Base-by-base conservation (phyloP, 73 alveolate species). In the Paramecium biaurelia region DNA sequence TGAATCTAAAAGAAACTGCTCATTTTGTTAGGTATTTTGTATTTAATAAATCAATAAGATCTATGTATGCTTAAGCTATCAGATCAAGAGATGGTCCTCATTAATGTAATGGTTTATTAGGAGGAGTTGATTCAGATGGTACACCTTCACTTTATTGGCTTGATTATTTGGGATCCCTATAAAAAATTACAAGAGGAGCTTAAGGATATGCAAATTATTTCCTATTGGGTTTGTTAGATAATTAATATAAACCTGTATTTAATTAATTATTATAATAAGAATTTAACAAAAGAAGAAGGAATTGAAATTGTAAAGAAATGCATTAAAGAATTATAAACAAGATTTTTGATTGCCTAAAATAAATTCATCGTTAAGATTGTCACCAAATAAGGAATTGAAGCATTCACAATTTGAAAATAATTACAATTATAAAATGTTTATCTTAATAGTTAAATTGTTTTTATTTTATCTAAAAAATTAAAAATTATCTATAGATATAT, bases 131-230 rank as follows among this genome's bases (percentile, higher is more conserved):
- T 82, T 37, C 20, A 30, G 95, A 89, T 57, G 97, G 95, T 4
- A 93, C 93, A 30, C 98, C 99, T 37, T 86, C 93, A 70, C 95
- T 98, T 67, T 98, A 89, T 95, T 98, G 99, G 99, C 76, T 98
- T 85, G 99, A 98, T 92, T 98, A 98, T 92, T 88, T 98, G 76
- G 99, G 99, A 5, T 95, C 98, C n/a, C 87, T 97, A 57, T 96
- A 93, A 57, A 97, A 97, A 82, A 95, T 96, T 42, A 92, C 95
- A 47, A 97, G 95, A 93, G 99, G 98, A 57, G 98, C 99, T 82
- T 99, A 98, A 56, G 99, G 99, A 6, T 97, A 98, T 93, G 99
- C 99, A 58, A 99, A 95, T 59, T 96, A 95, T 90, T 98, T 98
- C 95, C 79, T 95, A 24, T 92, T 92, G 89, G 98, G 99, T 28